A percentile compares a stretch with the other conserved stretches of the same genome.
Conservation (phyloP, 805 yeast species). For the Starmerella kuoi region DNA sequence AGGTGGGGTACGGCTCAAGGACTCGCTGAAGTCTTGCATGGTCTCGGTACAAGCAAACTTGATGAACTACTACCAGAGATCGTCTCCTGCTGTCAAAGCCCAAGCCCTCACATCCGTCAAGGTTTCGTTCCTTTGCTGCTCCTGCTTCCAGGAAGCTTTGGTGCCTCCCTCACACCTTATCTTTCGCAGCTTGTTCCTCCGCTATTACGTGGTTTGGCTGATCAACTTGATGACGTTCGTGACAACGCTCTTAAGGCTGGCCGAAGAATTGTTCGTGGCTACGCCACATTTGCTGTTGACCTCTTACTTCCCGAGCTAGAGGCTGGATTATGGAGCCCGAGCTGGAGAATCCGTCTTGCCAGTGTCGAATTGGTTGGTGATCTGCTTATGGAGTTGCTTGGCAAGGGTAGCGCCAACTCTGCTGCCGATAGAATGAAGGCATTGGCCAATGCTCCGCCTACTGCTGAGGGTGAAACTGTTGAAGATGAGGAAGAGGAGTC, state of each 20-base stretch:
- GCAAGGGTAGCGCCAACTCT: slow-evolving; percentile 33
- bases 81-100: slow-evolving; percentile 53
- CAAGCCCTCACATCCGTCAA: slow-evolving; percentile 66
- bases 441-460: slow-evolving; percentile 24
- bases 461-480: slow-evolving; percentile 40
- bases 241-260: slow-evolving; percentile 89
- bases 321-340: slow-evolving; percentile 68
- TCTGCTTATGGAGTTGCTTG: slow-evolving; percentile 83
- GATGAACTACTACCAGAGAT: slow-evolving; percentile 81
- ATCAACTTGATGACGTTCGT: slow-evolving; percentile 70
- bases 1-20: slow-evolving; percentile 97
- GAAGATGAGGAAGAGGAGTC: slow-evolving; percentile 38
- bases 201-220: slow-evolving; percentile 82
- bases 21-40: slow-evolving; percentile 82
- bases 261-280: slow-evolving; percentile 77
- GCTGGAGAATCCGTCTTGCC: slow-evolving; percentile 77
- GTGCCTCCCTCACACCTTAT: slow-evolving; percentile 79
- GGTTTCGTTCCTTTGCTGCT: slow-evolving; percentile 84
- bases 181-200: slow-evolving; percentile 80
- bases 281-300: slow-evolving; percentile 87
- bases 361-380: slow-evolving; percentile 95
- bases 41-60: slow-evolving; percentile 74
- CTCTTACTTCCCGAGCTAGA: slow-evolving; percentile 88
- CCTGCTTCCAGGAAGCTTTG: slow-evolving; percentile 83
- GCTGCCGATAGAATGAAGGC: slow-evolving; percentile 28